Evolutionary conservation across 805 yeast genomes (phyloP).

Genomic region (Candida taoyuanica): DNA sequence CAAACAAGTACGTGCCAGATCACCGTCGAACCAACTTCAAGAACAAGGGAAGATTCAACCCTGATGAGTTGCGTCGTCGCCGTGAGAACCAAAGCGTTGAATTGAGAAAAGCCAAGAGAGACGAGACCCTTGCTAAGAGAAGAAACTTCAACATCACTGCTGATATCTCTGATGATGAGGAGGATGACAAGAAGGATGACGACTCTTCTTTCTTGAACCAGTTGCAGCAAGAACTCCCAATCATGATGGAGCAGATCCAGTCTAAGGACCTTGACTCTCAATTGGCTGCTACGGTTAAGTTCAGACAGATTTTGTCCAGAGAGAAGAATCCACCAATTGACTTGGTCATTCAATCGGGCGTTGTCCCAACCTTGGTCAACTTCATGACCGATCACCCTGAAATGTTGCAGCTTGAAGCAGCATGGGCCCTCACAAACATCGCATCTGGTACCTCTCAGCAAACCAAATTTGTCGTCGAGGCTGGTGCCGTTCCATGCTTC

Average conservation of each 20-base stretch:
- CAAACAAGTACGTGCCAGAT: conserved; percentile 89
- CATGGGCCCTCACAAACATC: conserved; percentile 99
- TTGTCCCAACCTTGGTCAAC: conserved; percentile 84
- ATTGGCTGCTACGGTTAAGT: conserved; percentile 83
- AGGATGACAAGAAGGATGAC: conserved; percentile 28
- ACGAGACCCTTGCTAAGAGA: conserved; percentile 90
- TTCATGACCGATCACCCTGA: conserved; percentile 81
- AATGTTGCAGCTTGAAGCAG: conserved; percentile 92
- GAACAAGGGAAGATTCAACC: conserved; percentile 88
- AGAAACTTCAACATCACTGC: conserved; percentile 61
- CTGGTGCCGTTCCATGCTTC: conserved; percentile 91
- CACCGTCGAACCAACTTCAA: conserved; percentile 95
- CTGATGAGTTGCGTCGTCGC: conserved; percentile 95
- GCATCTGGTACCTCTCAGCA: conserved; percentile 92
- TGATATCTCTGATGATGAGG: conserved; percentile 51
- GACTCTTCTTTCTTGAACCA: conserved; percentile 42
- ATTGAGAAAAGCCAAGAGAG: conserved; percentile 92
- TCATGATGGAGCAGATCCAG: conserved; percentile 75
- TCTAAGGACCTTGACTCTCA: conserved; percentile 75
- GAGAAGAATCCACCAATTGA: conserved; percentile 97
- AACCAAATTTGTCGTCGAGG: conserved; percentile 84
- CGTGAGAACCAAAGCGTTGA: conserved; percentile 97
- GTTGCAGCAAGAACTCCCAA: conserved; percentile 68
- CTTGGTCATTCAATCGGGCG: conserved; percentile 87
- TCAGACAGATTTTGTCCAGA: conserved; percentile 88